Conservation (phyloP, 2,329 filamentous ascomycete species). For the Lecanosticta acicola region DNA sequence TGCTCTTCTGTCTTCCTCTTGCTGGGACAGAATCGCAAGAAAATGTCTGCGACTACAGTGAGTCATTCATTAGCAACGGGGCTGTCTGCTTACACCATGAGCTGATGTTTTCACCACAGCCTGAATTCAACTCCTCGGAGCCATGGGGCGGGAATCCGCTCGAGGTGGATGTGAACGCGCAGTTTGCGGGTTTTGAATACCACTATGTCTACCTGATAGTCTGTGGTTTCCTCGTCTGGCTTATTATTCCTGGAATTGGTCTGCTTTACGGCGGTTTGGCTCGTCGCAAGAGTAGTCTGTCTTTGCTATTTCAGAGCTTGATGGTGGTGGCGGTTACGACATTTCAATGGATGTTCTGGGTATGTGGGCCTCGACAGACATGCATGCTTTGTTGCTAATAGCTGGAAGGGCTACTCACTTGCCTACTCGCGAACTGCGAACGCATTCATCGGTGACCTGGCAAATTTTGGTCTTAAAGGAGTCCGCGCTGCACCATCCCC, state of each 20-base stretch:
- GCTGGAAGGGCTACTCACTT: conserved; percentile 51
- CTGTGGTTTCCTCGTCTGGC: conserved; percentile 57
- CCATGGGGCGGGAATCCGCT: conserved; percentile 53
- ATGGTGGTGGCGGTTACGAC: conserved; percentile 53
- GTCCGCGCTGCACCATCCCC: conserved; percentile 57
- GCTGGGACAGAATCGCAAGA: too few species aligned
- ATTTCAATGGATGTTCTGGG: conserved; percentile 59
- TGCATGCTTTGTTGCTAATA: neutral
- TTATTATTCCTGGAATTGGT: conserved; percentile 63
- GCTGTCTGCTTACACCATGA: too few species aligned
- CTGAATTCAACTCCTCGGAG: conserved; percentile 37
- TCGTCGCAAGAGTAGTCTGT: conserved; percentile 56
- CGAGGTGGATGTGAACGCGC: conserved; percentile 52
- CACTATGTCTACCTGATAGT: conserved; percentile 57
- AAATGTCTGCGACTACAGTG: neutral
- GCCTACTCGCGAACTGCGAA: conserved; percentile 56
- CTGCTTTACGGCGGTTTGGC: conserved; percentile 60
- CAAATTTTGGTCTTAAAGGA: conserved; percentile 57
- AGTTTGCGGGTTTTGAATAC: conserved; percentile 55
- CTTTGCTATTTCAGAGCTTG: conserved; percentile 58
- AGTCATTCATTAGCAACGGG: too few species aligned
- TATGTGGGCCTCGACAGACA: neutral
- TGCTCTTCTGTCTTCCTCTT: neutral
- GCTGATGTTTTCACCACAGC: too few species aligned
- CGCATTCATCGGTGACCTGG: conserved; percentile 58